Conservation (phyloP, 116 monocot genomes). For the Iris pallida region DNA sequence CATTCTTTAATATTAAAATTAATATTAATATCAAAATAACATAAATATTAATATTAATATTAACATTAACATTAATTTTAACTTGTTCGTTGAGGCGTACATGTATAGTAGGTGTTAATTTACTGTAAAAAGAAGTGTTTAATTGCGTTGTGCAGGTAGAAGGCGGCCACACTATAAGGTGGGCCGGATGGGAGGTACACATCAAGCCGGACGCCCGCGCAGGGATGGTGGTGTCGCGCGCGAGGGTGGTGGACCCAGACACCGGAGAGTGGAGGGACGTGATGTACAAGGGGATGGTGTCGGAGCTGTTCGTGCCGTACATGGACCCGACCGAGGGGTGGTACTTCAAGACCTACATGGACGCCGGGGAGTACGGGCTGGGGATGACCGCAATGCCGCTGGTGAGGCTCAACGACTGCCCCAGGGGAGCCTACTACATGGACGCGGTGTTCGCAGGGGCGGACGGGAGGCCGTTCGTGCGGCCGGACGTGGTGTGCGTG, state of each 20-base stretch:
- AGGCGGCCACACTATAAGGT: constrained; percentile 21
- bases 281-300: constrained; percentile 35
- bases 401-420: constrained; percentile 42
- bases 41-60: too few species aligned
- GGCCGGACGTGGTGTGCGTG: constrained; percentile 28
- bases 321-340: constrained; percentile 36
- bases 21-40: too few species aligned
- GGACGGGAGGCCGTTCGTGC: constrained; percentile 26
- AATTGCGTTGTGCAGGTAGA: constrained; percentile 5
- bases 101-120: too few species aligned
- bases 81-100: too few species aligned
- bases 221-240: constrained; percentile 30
- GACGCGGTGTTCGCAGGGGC: constrained; percentile 32
- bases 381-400: constrained; percentile 29
- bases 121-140: too few species aligned
- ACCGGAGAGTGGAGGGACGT: constrained; percentile 20
- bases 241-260: constrained; percentile 13
- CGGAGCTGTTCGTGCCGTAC: constrained; percentile 39
- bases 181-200: constrained; percentile 45
- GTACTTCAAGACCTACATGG: constrained; percentile 42
- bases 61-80: too few species aligned
- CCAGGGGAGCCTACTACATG: constrained; percentile 28
- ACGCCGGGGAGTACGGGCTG: constrained; percentile 39
- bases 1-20: too few species aligned
- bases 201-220: constrained; percentile 32